These are phyloP conservation scores for Boletus rufocinnamomeus DNA, from an alignment of 768 basidiomycete species.

Conservation along the genomic window DNA sequence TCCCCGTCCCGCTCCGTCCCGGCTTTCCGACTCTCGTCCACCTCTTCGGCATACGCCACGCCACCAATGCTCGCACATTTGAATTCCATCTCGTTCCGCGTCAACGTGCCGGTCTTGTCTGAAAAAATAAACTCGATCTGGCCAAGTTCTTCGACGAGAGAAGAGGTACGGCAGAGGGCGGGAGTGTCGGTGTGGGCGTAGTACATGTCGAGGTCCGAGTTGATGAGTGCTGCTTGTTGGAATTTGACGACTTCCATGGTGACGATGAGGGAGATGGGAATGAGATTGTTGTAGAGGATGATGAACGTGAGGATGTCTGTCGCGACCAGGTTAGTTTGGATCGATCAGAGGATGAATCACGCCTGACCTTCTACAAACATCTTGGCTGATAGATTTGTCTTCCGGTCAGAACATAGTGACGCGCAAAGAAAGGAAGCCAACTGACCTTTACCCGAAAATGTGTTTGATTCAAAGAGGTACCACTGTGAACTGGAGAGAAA, in stretches of 20 bases:
- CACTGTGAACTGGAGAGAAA: slow-evolving; percentile 85
- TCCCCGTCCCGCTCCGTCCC: slow-evolving; percentile 46
- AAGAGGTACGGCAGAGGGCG: slow-evolving; percentile 96
- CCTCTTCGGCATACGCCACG: slow-evolving; percentile 83
- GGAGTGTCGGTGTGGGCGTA: slow-evolving; percentile 94
- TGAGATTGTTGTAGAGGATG: slow-evolving; percentile 98
- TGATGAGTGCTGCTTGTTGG: slow-evolving; percentile 96
- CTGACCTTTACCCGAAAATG: slow-evolving; percentile 66
- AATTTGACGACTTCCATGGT: slow-evolving; percentile 99
- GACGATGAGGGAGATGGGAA: slow-evolving; percentile 98
- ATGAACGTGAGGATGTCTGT: slow-evolving; percentile 96
- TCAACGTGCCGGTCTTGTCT: slow-evolving; percentile 94
- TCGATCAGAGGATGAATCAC: background rate
- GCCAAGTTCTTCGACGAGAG: slow-evolving; percentile 96
- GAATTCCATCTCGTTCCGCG: slow-evolving; percentile 99
- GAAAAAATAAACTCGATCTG: slow-evolving; percentile 98
- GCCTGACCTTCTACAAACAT: slow-evolving; percentile 79
- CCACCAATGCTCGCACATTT: slow-evolving; percentile 87
- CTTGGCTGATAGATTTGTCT: slow-evolving; percentile 48
- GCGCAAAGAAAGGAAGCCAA: background rate
- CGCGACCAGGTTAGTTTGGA: slow-evolving; percentile 9
- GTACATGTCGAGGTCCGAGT: slow-evolving; percentile 98
- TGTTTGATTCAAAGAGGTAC: slow-evolving; percentile 75
- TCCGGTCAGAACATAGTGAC: background rate
- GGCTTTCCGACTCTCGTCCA: slow-evolving; percentile 82